Conservation (phyloP, 1,284 basidiomycete species). For the Sanguinoderma infundibulare region DNA sequence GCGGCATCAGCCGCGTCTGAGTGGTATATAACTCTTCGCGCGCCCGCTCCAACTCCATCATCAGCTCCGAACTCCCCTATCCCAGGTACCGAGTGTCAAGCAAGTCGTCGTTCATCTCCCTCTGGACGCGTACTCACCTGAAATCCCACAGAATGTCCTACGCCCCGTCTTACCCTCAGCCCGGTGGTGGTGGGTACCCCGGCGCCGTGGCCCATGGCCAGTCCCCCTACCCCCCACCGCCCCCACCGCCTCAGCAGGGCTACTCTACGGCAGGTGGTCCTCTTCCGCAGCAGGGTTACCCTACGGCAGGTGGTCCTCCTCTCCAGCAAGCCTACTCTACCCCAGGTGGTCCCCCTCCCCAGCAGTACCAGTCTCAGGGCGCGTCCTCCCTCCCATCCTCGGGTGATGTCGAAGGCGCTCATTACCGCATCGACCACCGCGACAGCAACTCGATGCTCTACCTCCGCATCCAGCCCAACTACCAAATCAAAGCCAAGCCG, state of each 20-base stretch:
- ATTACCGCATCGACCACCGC: constrained; percentile 37
- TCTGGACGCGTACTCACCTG: background rate
- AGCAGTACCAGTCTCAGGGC: background rate
- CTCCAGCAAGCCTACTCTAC: too few relatives aligned
- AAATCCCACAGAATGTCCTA: constrained; percentile 8
- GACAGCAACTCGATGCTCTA: constrained; percentile 39
- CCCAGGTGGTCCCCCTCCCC: too few relatives aligned
- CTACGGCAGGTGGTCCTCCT: too few relatives aligned
- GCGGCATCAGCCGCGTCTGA: too few relatives aligned
- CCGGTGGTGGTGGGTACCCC: constrained; percentile 12
- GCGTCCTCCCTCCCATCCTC: constrained; percentile 22
- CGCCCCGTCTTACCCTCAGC: constrained; percentile 17
- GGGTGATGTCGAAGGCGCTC: constrained; percentile 33
- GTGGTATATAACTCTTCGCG: too few relatives aligned
- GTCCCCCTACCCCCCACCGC: constrained; percentile 1
- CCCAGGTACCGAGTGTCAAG: background rate
- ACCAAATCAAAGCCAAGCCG: constrained; percentile 37
- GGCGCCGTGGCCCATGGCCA: constrained; percentile 4
- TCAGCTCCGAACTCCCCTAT: background rate
- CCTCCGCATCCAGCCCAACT: constrained; percentile 33
- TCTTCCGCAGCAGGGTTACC: too few relatives aligned
- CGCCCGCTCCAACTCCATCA: too few relatives aligned
- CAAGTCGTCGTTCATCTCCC: background rate
- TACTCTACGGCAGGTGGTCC: too few relatives aligned
- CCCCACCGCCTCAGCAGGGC: constrained; percentile 2